Evolutionary conservation across 805 yeast genomes (phyloP).

Genomic region (Monosporozyma yasuniensis): DNA sequence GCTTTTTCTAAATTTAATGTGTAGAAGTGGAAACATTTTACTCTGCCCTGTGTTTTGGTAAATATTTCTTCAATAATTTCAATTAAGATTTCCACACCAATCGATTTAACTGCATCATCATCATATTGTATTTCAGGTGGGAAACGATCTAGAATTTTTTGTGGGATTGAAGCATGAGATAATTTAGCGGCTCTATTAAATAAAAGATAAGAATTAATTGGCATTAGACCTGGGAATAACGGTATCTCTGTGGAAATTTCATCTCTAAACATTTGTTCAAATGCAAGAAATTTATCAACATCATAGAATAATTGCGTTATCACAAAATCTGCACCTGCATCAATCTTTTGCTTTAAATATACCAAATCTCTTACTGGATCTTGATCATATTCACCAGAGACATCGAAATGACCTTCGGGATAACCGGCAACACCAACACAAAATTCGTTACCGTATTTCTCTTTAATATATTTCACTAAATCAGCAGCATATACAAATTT

Average conservation of each 20-base stretch:
- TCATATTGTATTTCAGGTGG: conserved; percentile 52
- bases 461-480: conserved; percentile 69
- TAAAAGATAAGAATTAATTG: conserved; percentile 73
- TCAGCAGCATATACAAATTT: conserved; percentile 74
- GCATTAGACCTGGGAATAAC: conserved; percentile 84
- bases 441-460: conserved; percentile 67
- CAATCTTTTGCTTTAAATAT: conserved; percentile 69
- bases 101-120: conserved; percentile 68
- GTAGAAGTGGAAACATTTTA: conserved; percentile 87
- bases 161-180: conserved; percentile 79
- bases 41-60: conserved; percentile 42
- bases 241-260: conserved; percentile 39
- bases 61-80: conserved; percentile 54
- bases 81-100: conserved; percentile 69
- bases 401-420: conserved; percentile 75
- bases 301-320: conserved; percentile 90
- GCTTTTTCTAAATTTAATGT: conserved; percentile 89
- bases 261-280: conserved; percentile 45
- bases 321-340: conserved; percentile 92
- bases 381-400: conserved; percentile 40
- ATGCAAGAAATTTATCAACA: conserved; percentile 61
- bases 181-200: conserved; percentile 84
- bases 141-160: conserved; percentile 41
- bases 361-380: conserved; percentile 64
- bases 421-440: conserved; percentile 96